Conservation (phyloP, 176 grass and related monocot genomes). For the Carex kokanica region DNA sequence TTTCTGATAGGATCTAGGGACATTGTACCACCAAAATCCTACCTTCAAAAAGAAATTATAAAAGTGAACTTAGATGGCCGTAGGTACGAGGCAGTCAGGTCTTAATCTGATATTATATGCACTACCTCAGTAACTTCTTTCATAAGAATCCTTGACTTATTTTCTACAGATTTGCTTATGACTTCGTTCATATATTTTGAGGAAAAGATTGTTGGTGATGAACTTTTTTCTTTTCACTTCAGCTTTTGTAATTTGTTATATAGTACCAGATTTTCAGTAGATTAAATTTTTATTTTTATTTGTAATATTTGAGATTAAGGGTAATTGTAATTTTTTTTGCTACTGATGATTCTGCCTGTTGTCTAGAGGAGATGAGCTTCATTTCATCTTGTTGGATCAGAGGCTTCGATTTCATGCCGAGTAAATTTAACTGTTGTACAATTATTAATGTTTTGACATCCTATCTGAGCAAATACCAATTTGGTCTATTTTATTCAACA, state of each 20-base stretch:
- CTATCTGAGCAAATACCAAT: background rate
- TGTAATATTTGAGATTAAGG: background rate
- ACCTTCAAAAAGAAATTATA: background rate
- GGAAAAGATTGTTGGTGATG: background rate
- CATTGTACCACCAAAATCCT: background rate
- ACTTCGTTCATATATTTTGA: conserved; percentile 91
- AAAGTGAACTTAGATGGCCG: background rate
- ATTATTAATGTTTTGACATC: background rate
- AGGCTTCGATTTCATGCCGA: background rate
- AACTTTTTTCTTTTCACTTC: background rate
- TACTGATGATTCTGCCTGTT: background rate
- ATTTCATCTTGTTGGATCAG: background rate
- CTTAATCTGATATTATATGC: background rate
- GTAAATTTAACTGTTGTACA: background rate
- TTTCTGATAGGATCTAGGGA: background rate
- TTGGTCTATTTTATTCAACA: background rate
- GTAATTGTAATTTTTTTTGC: conserved; percentile 18
- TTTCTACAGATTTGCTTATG: conserved; percentile 68
- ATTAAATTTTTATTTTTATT: background rate
- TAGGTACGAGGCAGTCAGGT: background rate
- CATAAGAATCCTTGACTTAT: conserved; percentile 52
- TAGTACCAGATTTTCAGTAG: background rate
- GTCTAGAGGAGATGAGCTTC: background rate
- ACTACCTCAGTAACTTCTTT: background rate
- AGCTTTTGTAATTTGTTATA: conserved; percentile 8